These are phyloP conservation scores for Phytopythium chamaehyphon DNA, from an alignment of 352 stramenopile genomes.

Conservation along the genomic window DNA sequence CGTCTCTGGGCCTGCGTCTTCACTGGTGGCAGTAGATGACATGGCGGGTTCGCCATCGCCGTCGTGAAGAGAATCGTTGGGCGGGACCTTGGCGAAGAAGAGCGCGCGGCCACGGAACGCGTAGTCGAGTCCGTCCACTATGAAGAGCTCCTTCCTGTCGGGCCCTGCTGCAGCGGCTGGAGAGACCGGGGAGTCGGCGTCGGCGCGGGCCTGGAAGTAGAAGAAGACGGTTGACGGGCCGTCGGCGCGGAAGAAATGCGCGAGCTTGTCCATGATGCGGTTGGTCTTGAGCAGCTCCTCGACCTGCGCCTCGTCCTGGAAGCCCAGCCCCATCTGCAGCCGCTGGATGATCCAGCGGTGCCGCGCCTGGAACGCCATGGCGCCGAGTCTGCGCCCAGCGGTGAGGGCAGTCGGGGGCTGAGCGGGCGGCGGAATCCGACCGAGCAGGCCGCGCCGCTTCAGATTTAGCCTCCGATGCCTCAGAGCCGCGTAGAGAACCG, in stretches of 20 bases:
- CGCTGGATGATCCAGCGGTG: constrained; percentile 86
- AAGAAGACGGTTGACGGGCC: constrained; percentile 76
- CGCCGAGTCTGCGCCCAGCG: too few species aligned
- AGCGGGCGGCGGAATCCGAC: too few species aligned
- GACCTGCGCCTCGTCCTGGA: constrained; percentile 67
- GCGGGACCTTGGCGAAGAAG: constrained; percentile 71
- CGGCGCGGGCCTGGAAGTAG: constrained; percentile 56
- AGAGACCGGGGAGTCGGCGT: constrained; percentile 4
- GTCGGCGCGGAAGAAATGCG: constrained; percentile 64
- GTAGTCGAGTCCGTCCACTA: constrained; percentile 75
- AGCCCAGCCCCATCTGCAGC: constrained; percentile 66
- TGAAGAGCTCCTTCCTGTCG: constrained; percentile 62
- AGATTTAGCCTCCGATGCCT: too few species aligned
- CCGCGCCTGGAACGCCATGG: constrained; percentile 81
- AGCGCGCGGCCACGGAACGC: constrained; percentile 59
- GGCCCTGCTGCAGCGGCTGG: constrained; percentile 6
- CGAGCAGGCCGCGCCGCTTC: too few species aligned
- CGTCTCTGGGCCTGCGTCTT: constrained; percentile 10
- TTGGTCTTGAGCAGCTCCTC: constrained; percentile 80
- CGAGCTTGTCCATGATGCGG: constrained; percentile 73
- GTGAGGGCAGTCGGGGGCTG: too few species aligned
- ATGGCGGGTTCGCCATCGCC: constrained; percentile 3
- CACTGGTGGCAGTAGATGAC: constrained; percentile 3
- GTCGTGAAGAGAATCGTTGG: constrained; percentile 5
- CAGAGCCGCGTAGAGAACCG: too few species aligned